Evolutionary conservation across 768 basidiomycete species (phyloP).

Genomic region (Naganishia kalamii): DNA sequence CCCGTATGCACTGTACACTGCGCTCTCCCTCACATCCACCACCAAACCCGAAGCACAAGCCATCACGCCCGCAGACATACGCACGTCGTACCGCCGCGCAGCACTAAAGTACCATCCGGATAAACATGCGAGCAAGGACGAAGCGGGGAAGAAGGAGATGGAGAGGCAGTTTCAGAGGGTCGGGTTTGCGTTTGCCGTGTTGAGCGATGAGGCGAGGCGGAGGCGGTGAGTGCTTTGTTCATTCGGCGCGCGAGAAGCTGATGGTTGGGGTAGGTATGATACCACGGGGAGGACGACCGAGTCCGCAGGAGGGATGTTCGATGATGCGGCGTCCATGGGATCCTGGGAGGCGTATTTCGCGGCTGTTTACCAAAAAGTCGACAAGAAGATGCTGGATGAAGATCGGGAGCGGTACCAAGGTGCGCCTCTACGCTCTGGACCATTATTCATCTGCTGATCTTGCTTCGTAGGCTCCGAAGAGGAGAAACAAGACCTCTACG

Average conservation of each 20-base stretch:
- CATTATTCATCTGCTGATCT: neutral
- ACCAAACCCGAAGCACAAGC: neutral
- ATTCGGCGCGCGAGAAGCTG: neutral
- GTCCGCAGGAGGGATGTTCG: slow-evolving; percentile 49
- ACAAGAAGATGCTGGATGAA: slow-evolving; percentile 77
- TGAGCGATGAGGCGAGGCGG: slow-evolving; percentile 69
- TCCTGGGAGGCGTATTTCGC: slow-evolving; percentile 97
- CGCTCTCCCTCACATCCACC: neutral
- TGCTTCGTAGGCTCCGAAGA: slow-evolving; percentile 67
- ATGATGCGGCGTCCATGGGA: slow-evolving; percentile 59
- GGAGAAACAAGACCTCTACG: slow-evolving; percentile 70
- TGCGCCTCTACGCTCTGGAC: slow-evolving; percentile 44
- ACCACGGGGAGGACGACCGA: slow-evolving; percentile 79
- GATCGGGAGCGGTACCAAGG: slow-evolving; percentile 94
- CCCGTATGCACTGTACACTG: slow-evolving; percentile 18
- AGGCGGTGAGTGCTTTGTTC: slow-evolving; percentile 46
- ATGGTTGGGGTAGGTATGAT: slow-evolving; percentile 56
- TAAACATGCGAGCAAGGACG: slow-evolving; percentile 63
- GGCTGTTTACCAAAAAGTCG: slow-evolving; percentile 78
- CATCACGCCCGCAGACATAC: slow-evolving; percentile 61
- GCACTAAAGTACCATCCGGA: slow-evolving; percentile 85
- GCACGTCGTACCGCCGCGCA: slow-evolving; percentile 73
- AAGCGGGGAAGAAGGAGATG: slow-evolving; percentile 60
- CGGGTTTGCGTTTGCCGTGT: slow-evolving; percentile 85
- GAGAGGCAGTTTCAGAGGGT: slow-evolving; percentile 74